phyloP scores from a whole-genome alignment of 192 early-diverging fungal species.

The Coemansia sp. region DNA sequence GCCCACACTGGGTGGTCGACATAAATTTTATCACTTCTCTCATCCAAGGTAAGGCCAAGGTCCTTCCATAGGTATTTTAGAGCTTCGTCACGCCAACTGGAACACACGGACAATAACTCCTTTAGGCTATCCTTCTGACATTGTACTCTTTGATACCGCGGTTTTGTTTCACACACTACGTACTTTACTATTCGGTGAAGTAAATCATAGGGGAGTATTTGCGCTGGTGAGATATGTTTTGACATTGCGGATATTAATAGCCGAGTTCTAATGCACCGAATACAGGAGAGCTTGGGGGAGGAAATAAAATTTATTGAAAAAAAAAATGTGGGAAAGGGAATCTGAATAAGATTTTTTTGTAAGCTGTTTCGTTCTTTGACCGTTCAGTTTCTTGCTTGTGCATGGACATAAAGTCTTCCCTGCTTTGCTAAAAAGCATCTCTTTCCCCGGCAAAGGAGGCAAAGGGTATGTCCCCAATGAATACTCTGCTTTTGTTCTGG shows the following conservation, averaged over 20 bases:
- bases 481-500: background rate
- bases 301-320: background rate
- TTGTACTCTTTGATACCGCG: background rate
- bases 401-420: background rate
- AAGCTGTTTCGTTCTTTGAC: background rate
- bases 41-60: background rate
- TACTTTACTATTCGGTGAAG: background rate
- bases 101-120: background rate
- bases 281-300: too few species aligned
- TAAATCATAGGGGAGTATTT: background rate
- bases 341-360: background rate
- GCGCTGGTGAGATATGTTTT: background rate
- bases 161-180: background rate
- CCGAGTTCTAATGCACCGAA: background rate
- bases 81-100: background rate
- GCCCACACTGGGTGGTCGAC: background rate
- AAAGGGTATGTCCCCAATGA: background rate
- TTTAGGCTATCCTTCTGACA: background rate
- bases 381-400: too few species aligned
- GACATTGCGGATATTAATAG: background rate
- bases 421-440: background rate
- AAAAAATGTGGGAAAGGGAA: background rate
- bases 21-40: background rate
- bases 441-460: background rate
- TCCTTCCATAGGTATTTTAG: background rate